A percentile compares a stretch with the other conserved stretches of the same genome.
phyloP scores from a whole-genome alignment of 2,329 filamentous ascomycete species.

The Xylaria sp. region DNA sequence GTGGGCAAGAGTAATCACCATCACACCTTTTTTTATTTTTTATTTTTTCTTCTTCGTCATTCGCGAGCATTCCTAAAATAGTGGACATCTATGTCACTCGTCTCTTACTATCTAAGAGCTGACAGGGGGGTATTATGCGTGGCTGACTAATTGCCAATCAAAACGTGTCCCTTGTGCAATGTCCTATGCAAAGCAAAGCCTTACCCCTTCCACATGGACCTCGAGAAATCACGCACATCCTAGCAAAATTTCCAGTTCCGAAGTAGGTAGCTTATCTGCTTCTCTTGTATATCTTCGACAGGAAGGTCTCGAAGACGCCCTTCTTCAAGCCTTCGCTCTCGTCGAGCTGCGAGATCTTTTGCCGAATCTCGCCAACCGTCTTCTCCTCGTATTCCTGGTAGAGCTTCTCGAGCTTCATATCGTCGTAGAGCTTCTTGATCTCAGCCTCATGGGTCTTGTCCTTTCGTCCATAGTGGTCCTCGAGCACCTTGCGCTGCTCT shows the following conservation, averaged over 20 bases:
- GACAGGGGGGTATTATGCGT: too few relatives aligned
- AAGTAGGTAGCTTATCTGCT: constrained; percentile 68
- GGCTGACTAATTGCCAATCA: too few relatives aligned
- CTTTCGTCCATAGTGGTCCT: constrained; percentile 94
- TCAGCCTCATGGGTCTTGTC: constrained; percentile 78
- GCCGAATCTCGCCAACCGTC: constrained; percentile 74
- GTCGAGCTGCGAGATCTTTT: constrained; percentile 77
- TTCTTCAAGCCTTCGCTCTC: constrained; percentile 89
- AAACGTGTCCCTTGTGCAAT: too few relatives aligned
- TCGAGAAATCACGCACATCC: not conserved
- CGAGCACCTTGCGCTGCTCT: constrained; percentile 84
- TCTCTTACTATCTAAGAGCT: too few relatives aligned
- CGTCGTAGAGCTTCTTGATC: constrained; percentile 87
- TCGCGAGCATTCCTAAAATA: too few relatives aligned
- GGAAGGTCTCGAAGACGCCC: constrained; percentile 84
- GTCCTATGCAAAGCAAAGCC: not conserved
- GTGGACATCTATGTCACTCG: too few relatives aligned
- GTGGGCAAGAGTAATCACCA: not conserved
- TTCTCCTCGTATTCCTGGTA: constrained; percentile 92
- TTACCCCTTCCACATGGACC: not conserved
- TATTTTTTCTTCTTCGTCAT: too few relatives aligned
- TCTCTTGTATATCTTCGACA: constrained; percentile 97
- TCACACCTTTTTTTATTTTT: not conserved
- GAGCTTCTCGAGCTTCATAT: constrained; percentile 79
- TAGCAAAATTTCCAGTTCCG: not conserved